phyloP scores from a whole-genome alignment of 1,284 basidiomycete species.

The Sphagnurus paluster region DNA sequence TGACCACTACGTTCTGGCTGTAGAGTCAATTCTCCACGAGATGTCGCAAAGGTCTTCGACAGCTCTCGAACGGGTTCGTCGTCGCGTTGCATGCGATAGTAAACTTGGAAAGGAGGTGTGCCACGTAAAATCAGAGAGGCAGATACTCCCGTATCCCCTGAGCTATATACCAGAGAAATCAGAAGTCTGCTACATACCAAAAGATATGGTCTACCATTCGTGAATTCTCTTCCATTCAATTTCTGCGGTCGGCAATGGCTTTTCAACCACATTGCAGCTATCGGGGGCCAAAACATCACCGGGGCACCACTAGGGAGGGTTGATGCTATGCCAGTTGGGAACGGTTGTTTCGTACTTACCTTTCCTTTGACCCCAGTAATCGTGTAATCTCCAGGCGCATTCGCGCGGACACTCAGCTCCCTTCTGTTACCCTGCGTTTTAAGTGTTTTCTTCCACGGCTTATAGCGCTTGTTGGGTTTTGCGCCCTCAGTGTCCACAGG shows the following conservation, averaged over 20 bases:
- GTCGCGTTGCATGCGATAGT: conserved; percentile 77
- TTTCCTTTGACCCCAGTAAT: conserved; percentile 74
- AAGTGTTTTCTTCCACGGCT: conserved; percentile 63
- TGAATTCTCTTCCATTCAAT: conserved; percentile 91
- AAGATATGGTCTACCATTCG: conserved; percentile 65
- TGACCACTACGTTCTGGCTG: conserved; percentile 89
- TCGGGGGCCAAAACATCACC: conserved; percentile 85
- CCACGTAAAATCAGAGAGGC: conserved; percentile 88
- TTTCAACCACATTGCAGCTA: conserved; percentile 71
- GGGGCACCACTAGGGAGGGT: conserved; percentile 65
- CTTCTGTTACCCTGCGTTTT: conserved; percentile 47
- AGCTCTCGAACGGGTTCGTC: conserved; percentile 59
- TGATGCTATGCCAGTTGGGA: too few species aligned
- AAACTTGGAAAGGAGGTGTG: conserved; percentile 85
- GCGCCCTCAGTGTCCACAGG: conserved; percentile 34
- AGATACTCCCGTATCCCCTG: conserved; percentile 91
- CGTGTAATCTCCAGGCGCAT: conserved; percentile 80
- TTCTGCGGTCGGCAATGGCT: conserved; percentile 76
- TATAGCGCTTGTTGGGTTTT: conserved; percentile 40
- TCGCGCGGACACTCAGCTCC: conserved; percentile 53
- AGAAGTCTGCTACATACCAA: neutral
- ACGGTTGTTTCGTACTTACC: conserved; percentile 30
- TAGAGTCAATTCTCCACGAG: conserved; percentile 83
- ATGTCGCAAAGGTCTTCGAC: conserved; percentile 64
- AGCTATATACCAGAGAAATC: conserved; percentile 49